Base-by-base conservation (phyloP, 2,329 filamentous ascomycete species). In the Fusarium sp. region DNA sequence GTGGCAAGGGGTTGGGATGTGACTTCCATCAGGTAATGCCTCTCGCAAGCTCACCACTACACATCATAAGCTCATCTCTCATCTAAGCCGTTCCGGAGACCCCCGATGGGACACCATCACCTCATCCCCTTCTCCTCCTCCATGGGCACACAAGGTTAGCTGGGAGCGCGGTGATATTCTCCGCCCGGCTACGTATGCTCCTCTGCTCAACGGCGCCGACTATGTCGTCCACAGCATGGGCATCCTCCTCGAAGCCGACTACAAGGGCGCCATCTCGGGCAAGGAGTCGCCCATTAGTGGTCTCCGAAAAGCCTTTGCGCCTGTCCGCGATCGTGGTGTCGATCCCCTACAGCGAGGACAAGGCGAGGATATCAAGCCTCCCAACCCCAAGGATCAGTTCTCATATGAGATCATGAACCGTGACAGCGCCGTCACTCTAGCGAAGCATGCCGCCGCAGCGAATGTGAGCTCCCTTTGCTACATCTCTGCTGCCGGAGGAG, bases 351-450 rank as follows among this genome's bases (percentile, higher is more conserved):
- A 92, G 70, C 87, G 89, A 63, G 85, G 86, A 61, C 82, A 87
- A 48, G 90, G 88, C 58, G 89, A 90, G 71, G 87, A 89, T 70
- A 88, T 95, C 75, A 87, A 88, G 75, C 89, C 92, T 1, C 87
- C 91, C 62, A 92, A 94, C 82, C 89, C 86, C 54, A 91, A 92
- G 76, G 92, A 92, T 29, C 93, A 97, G 84, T 87, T 98, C 78
- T 98, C 96, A 20, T 99, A 99, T 85, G 97, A 98, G 86, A 88
- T 95, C 70, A 98, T 99, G 95, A 99, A 99, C 85, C 90, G 97
- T 67, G 96, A 98, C 84, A 91, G 87, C 85, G 96, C 96, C 57
- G 91, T 98, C 71, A 89, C 92, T 64, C 88, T 98, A 16, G 97
- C 96, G 16, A 91, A 92, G 79, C 94, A 96, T 81, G 92, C 95